Evolutionary conservation across 129 eudicot genomes (phyloP).

Genomic region (Cynara cardunculus): DNA sequence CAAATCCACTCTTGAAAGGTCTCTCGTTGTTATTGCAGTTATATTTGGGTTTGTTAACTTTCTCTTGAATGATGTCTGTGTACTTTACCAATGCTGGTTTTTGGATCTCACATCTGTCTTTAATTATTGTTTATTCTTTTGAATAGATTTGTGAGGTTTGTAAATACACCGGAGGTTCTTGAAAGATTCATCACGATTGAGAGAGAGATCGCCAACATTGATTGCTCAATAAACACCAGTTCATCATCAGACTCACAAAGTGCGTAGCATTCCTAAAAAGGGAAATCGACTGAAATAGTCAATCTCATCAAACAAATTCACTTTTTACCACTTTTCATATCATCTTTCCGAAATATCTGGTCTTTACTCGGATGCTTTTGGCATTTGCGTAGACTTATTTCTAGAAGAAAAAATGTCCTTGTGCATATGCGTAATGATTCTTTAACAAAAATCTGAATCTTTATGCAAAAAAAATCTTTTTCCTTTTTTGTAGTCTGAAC

Average conservation of each 20-base stretch:
- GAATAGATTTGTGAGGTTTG: constrained; percentile 85
- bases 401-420: too few relatives aligned
- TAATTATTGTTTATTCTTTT: not conserved
- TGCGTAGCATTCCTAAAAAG: constrained; percentile 13
- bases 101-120: not conserved
- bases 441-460: too few relatives aligned
- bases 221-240: constrained; percentile 46
- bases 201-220: constrained; percentile 71
- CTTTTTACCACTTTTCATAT: too few relatives aligned
- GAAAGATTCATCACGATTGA: constrained; percentile 71
- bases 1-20: constrained; percentile 76
- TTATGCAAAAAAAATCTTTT: too few relatives aligned
- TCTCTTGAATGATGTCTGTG: not conserved
- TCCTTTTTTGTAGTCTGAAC: too few relatives aligned
- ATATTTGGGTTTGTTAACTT: not conserved
- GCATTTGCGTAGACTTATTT: too few relatives aligned
- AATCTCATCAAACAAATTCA: too few relatives aligned
- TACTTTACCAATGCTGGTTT: not conserved
- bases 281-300: too few relatives aligned
- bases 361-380: too few relatives aligned
- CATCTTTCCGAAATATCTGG: too few relatives aligned
- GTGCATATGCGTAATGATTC: too few relatives aligned
- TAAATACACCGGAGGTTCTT: constrained; percentile 83
- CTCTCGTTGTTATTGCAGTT: not conserved
- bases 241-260: constrained; percentile 42